A percentile compares a stretch with the other conserved stretches of the same genome.
Conservation (phyloP, 1,284 basidiomycete species). For the Puccinia hordei region DNA sequence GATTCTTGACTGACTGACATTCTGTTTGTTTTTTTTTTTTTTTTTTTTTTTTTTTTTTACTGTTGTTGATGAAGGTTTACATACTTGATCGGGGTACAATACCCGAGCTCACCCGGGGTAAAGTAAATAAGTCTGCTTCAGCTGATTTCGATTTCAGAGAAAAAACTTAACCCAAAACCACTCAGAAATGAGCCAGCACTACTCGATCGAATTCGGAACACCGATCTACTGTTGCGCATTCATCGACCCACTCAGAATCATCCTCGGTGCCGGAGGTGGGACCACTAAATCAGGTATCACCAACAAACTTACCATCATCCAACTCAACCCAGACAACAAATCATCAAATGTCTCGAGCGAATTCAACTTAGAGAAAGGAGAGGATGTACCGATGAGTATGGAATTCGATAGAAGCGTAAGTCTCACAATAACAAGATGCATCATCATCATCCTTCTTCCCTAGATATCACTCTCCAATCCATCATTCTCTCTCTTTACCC, state of each 20-base stretch:
- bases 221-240: constrained; percentile 88
- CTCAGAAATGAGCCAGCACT: constrained; percentile 20
- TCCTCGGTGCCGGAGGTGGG: constrained; percentile 87
- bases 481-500: background rate
- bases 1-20: background rate
- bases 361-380: constrained; percentile 72
- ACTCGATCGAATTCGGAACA: constrained; percentile 13
- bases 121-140: too few species aligned
- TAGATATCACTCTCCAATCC: too few species aligned
- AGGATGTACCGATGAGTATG: constrained; percentile 93
- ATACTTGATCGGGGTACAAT: too few species aligned
- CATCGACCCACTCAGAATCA: constrained; percentile 68
- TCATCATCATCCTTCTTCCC: too few species aligned
- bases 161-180: background rate
- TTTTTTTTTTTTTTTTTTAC: too few species aligned
- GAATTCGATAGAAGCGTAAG: constrained; percentile 63
- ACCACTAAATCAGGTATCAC: constrained; percentile 77
- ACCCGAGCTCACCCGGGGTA: too few species aligned
- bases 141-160: too few species aligned
- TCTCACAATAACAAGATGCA: too few species aligned
- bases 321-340: constrained; percentile 48
- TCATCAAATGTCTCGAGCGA: constrained; percentile 69
- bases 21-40: too few species aligned
- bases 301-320: constrained; percentile 76
- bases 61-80: too few species aligned